Evolutionary conservation across 179 eudicot genomes (phyloP).

Genomic region (Monotropa hypopitys): DNA sequence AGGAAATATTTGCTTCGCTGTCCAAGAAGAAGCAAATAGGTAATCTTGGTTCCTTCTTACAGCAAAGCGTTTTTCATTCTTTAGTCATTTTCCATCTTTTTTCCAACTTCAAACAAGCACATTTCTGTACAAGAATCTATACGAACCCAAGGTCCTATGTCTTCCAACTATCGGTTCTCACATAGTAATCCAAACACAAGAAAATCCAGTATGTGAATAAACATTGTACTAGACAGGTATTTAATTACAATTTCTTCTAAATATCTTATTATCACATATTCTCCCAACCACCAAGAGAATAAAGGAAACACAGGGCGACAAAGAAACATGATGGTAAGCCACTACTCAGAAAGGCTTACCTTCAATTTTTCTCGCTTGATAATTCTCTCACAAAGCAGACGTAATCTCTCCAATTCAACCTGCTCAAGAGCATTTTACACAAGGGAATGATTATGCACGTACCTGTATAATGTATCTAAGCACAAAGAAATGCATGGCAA

Average conservation of each 20-base stretch:
- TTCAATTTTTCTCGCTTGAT: slow-evolving; percentile 82
- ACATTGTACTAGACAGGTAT: neutral
- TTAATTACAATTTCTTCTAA: neutral
- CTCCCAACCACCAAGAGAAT: neutral
- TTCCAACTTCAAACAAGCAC: neutral
- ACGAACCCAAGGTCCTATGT: neutral
- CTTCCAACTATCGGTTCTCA: neutral
- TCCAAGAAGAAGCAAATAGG: neutral
- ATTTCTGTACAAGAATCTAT: neutral
- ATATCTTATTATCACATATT: neutral
- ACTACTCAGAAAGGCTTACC: slow-evolving; percentile 29
- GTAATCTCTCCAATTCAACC: slow-evolving; percentile 94
- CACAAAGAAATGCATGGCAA: neutral
- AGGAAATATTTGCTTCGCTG: neutral
- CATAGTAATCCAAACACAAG: neutral
- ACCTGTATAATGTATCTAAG: neutral
- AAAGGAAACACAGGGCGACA: neutral
- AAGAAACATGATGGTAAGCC: neutral
- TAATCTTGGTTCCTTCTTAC: neutral
- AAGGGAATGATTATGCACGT: neutral
- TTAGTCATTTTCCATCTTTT: neutral
- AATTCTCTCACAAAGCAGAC: slow-evolving; percentile 91
- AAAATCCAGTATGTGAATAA: neutral
- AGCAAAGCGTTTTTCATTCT: neutral
- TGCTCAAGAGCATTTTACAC: slow-evolving; percentile 19